A percentile compares a stretch with the other conserved stretches of the same genome.
phyloP scores from a whole-genome alignment of 345 rosid species.

The Eucalyptus tenuipes region DNA sequence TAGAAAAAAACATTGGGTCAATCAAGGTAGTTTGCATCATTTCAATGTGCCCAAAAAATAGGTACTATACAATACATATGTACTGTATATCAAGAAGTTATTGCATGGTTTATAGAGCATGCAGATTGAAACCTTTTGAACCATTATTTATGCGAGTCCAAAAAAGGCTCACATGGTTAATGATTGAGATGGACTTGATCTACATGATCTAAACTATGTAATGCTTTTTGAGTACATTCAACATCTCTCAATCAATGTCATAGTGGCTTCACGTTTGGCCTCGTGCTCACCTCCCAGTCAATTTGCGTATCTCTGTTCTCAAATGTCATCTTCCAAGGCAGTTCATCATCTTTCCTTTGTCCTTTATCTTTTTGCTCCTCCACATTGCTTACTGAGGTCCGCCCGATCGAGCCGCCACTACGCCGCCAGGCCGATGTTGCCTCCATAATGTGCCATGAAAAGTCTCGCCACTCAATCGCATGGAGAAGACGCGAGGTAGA shows the following conservation, averaged over 20 bases:
- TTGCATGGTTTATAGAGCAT: neutral
- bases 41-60: neutral
- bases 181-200: neutral
- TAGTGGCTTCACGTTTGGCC: too few relatives aligned
- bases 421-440: too few relatives aligned
- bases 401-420: too few relatives aligned
- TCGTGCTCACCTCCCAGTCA: too few relatives aligned
- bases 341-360: too few relatives aligned
- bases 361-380: too few relatives aligned
- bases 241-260: neutral
- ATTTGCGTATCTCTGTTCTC: too few relatives aligned
- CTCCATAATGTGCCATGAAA: too few relatives aligned
- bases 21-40: neutral
- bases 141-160: neutral
- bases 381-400: too few relatives aligned
- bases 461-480: too few relatives aligned
- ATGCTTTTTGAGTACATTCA: neutral
- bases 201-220: neutral
- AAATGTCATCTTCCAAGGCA: too few relatives aligned
- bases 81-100: neutral
- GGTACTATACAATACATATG: neutral
- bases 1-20: neutral
- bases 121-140: neutral
- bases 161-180: neutral
- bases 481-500: too few relatives aligned